A percentile compares a stretch with the other conserved stretches of the same genome.
These are phyloP conservation scores for Peltaster fructicola DNA, from an alignment of 2,329 filamentous ascomycete species.

Conservation along the genomic window DNA sequence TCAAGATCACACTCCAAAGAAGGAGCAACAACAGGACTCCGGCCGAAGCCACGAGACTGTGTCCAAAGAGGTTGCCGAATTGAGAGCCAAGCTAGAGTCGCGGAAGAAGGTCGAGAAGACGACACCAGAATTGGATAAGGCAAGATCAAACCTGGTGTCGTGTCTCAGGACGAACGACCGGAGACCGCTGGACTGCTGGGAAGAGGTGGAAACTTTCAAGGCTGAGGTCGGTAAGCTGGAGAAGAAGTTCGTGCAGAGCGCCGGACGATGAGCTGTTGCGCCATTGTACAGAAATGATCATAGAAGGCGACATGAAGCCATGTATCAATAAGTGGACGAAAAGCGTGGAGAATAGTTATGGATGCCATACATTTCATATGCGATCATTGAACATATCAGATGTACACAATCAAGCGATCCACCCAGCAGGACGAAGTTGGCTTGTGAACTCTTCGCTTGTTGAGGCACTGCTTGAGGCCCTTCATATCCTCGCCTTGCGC, in stretches of 20 bases:
- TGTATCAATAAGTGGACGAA: too few relatives aligned
- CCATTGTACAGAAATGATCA: too few relatives aligned
- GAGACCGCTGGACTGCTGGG: constrained; percentile 82
- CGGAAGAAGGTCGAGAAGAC: constrained; percentile 43
- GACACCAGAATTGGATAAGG: constrained; percentile 54
- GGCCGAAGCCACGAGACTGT: constrained; percentile 34
- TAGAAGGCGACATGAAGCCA: too few relatives aligned
- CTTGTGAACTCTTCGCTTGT: too few relatives aligned
- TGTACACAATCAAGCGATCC: too few relatives aligned
- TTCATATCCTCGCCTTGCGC: too few relatives aligned
- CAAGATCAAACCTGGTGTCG: constrained; percentile 56
- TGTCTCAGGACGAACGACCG: constrained; percentile 75
- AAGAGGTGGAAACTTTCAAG: constrained; percentile 83
- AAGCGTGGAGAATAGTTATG: too few relatives aligned
- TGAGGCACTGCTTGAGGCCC: too few relatives aligned
- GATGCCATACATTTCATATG: too few relatives aligned
- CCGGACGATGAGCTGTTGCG: constrained; percentile 42
- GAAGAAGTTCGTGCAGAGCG: constrained; percentile 71
- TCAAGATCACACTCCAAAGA: constrained; percentile 18
- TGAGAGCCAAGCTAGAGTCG: constrained; percentile 31
- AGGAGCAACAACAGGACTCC: constrained; percentile 22
- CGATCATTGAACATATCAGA: too few relatives aligned
- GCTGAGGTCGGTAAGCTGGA: constrained; percentile 73
- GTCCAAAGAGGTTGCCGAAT: constrained; percentile 37
- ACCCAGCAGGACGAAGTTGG: too few relatives aligned